Evolutionary conservation across 2,329 filamentous ascomycete genomes (phyloP), one percentile per base, ranked within the genome.

Genomic region (Gyromitra esculenta): DNA sequence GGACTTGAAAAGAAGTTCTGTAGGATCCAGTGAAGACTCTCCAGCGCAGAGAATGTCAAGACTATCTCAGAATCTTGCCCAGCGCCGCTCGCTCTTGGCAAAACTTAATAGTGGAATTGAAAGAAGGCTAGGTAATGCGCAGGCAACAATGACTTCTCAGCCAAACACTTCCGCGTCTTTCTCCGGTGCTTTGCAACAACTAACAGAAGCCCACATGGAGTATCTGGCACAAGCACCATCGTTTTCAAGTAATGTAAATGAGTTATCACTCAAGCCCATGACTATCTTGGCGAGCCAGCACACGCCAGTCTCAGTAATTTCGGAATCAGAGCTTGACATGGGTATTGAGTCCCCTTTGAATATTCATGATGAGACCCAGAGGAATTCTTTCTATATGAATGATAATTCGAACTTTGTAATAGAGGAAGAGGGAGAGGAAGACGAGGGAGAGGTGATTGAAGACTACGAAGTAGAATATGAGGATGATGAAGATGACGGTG

Each of bases 1-100:
- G 35, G 85, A 86, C 48, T 81, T 89, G 52, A 83, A 84, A 67
- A 85, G 86, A 73, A 85, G 87, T 79, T 89, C 88, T 5, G 81
- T 86, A 87, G 85, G 6, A 80, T 87, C 62, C 81, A 37, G 35
- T n/a, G n/a, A 59, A 31, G 62, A 54, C 35, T 50, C 67, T 11
- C 80, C 37, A 78, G 81, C 56, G 82, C 81, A 11, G 76, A 56
- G 11, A 11, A 15, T 62, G 11, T 80, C 50, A 81, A 79, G 43
- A 65, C 67, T 18, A 65, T 80, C n/a, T 72, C 80, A 67, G 79
- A 81, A 15, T 62, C 60, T 64, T 43, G 60, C 77, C 52, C 76
- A 75, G 52, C 79, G 57, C 68, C 64, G 31, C 56, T 71, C 60
- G 18, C 37, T 72, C 21, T 52, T 63, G 13, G 57, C 50, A 50